Conservation (phyloP, 2,329 filamentous ascomycete genomes). For the Apiospora pterosperma region DNA sequence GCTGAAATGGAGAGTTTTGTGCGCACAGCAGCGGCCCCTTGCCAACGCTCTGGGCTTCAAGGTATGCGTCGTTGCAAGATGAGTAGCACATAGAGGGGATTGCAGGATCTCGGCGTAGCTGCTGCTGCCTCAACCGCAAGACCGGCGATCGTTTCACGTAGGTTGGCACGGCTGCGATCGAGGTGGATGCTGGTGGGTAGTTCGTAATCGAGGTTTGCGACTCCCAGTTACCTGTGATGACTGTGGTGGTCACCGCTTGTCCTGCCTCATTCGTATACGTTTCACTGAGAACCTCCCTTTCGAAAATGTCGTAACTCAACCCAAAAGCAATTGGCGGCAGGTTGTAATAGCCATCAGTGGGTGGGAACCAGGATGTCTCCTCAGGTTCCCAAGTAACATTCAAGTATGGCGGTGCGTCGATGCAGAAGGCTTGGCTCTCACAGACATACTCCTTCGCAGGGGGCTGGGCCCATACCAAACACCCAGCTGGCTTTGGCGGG, state of each 20-base stretch:
- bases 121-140: background rate
- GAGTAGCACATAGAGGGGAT: constrained; percentile 42
- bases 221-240: constrained; percentile 53
- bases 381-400: constrained; percentile 40
- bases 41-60: constrained; percentile 45
- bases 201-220: constrained; percentile 47
- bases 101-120: background rate
- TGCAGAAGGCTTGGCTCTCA: constrained; percentile 37
- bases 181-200: constrained; percentile 27
- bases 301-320: constrained; percentile 60
- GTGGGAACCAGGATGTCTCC: constrained; percentile 48
- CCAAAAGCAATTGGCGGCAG: constrained; percentile 62
- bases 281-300: constrained; percentile 35
- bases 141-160: constrained; percentile 11
- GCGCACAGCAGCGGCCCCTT: constrained; percentile 46
- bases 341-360: constrained; percentile 58
- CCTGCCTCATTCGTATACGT: constrained; percentile 29
- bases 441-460: constrained; percentile 47
- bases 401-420: constrained; percentile 34
- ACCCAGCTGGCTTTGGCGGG: constrained; percentile 44
- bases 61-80: constrained; percentile 46
- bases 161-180: constrained; percentile 12
- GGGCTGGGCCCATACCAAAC: constrained; percentile 47
- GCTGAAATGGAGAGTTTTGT: constrained; percentile 36
- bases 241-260: constrained; percentile 30